Conservation (phyloP, 768 basidiomycete genomes). For the Kwoniella bestiolae region DNA sequence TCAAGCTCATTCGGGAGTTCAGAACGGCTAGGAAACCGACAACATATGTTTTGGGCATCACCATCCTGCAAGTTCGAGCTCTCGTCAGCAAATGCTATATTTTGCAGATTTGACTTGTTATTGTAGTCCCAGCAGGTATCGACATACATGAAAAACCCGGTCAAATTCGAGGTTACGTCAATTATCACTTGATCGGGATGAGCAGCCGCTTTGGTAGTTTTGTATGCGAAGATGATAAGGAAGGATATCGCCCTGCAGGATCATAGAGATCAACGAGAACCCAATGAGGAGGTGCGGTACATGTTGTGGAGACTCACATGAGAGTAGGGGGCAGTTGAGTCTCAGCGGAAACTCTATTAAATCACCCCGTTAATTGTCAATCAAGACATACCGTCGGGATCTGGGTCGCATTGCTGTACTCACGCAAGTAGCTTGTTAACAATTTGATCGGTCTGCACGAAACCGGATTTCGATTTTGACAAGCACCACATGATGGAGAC, state of each 20-base stretch:
- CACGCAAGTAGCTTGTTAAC: slow-evolving; percentile 11
- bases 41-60: slow-evolving; percentile 14
- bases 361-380: background rate
- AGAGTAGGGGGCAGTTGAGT: slow-evolving; percentile 13
- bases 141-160: slow-evolving; percentile 13
- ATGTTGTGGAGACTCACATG: slow-evolving; percentile 2
- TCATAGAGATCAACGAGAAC: background rate
- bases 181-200: slow-evolving; percentile 7
- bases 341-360: background rate
- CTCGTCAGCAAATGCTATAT: background rate
- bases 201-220: slow-evolving; percentile 8
- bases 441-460: slow-evolving; percentile 5
- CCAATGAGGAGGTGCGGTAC: background rate
- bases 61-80: slow-evolving; percentile 6
- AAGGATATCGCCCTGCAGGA: slow-evolving; percentile 4
- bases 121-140: background rate
- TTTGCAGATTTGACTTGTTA: background rate
- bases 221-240: slow-evolving; percentile 16
- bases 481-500: slow-evolving; percentile 13
- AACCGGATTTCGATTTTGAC: background rate
- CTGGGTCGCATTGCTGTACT: too few species aligned
- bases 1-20: slow-evolving; percentile 11
- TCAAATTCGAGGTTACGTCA: slow-evolving; percentile 13
- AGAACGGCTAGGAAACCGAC: slow-evolving; percentile 14
- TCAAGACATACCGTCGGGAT: background rate